Percentiles rank a stretch among this genome's conserved stretches.
These are phyloP conservation scores for Meyerozyma athensensis DNA, from an alignment of 1,139 yeast genomes.

Conservation along the genomic window DNA sequence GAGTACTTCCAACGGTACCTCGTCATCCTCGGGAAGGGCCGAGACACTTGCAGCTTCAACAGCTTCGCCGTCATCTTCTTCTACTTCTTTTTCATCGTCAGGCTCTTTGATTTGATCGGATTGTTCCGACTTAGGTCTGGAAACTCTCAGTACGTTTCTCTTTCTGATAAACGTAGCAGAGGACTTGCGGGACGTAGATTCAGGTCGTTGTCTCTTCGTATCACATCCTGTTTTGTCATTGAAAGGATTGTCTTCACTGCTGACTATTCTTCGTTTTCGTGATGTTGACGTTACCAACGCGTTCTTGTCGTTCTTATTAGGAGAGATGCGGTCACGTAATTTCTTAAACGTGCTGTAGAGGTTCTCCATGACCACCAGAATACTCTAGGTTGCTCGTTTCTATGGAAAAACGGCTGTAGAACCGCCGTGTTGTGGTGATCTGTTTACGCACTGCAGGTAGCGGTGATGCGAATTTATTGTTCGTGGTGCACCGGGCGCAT, in stretches of 20 bases:
- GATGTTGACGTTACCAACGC: constrained; percentile 3
- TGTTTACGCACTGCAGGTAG: too few relatives aligned
- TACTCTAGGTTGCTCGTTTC: too few relatives aligned
- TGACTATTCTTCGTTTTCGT: constrained; percentile 5
- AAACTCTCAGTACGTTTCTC: constrained; percentile 7
- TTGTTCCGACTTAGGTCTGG: neutral
- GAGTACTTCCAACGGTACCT: constrained; percentile 46
- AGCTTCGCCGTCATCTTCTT: constrained; percentile 4
- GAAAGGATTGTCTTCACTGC: constrained; percentile 12
- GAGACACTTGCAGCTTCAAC: constrained; percentile 3
- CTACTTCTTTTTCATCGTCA: constrained; percentile 1
- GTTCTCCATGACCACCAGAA: constrained; percentile 9
- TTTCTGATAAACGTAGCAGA: constrained; percentile 8
- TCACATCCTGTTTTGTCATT: constrained; percentile 8
- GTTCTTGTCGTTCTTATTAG: constrained; percentile 5
- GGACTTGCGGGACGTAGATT: constrained; percentile 3
- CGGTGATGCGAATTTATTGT: too few relatives aligned
- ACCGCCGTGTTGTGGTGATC: too few relatives aligned
- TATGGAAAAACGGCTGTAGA: neutral
- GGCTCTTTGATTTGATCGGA: too few relatives aligned
- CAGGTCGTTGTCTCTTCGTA: constrained; percentile 1
- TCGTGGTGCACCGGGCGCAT: too few relatives aligned
- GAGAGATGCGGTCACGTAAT: constrained; percentile 10
- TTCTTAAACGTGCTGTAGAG: constrained; percentile 12
- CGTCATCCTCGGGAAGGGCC: constrained; percentile 32